A percentile compares a stretch with the other conserved stretches of the same genome.
These are phyloP conservation scores for Raddia guianensis DNA, from an alignment of 176 grass and related monocot species.

Conservation along the genomic window DNA sequence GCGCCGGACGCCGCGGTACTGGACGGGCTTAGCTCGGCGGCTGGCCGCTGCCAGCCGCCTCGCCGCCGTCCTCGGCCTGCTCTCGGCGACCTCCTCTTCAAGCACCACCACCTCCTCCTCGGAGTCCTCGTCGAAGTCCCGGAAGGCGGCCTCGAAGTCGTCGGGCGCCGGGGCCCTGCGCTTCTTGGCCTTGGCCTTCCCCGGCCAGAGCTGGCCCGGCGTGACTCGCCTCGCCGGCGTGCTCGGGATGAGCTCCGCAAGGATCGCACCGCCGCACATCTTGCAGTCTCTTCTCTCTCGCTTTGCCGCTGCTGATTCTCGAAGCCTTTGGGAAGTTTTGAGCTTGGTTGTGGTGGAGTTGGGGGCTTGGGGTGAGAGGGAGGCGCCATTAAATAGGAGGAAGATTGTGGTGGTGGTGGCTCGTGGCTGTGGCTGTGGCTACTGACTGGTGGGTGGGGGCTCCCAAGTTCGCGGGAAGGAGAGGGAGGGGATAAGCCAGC, in stretches of 20 bases:
- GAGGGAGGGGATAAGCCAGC: neutral
- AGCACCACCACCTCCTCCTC: constrained; percentile 43
- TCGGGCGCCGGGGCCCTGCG: neutral
- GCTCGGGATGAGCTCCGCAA: constrained; percentile 58
- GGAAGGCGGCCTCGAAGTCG: constrained; percentile 88
- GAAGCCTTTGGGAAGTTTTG: neutral
- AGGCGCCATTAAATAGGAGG: constrained; percentile 33
- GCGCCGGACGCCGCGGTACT: constrained; percentile 69
- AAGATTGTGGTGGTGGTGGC: neutral
- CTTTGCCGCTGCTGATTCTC: too few relatives aligned
- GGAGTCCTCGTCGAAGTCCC: constrained; percentile 52
- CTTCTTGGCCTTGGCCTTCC: constrained; percentile 16
- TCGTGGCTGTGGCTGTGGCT: neutral
- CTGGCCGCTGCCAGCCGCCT: neutral
- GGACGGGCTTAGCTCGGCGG: constrained; percentile 8
- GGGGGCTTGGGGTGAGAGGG: neutral
- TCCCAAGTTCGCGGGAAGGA: constrained; percentile 42
- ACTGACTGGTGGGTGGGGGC: neutral
- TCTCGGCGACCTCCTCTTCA: constrained; percentile 38
- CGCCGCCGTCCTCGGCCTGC: constrained; percentile 20
- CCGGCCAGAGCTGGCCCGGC: constrained; percentile 36
- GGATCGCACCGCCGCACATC: constrained; percentile 87
- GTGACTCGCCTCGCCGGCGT: constrained; percentile 42
- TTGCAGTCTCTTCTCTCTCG: neutral
- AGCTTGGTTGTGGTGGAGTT: neutral